Conservation (phyloP, 2,329 filamentous ascomycete genomes). For the Phialemonium atrogriseum region DNA sequence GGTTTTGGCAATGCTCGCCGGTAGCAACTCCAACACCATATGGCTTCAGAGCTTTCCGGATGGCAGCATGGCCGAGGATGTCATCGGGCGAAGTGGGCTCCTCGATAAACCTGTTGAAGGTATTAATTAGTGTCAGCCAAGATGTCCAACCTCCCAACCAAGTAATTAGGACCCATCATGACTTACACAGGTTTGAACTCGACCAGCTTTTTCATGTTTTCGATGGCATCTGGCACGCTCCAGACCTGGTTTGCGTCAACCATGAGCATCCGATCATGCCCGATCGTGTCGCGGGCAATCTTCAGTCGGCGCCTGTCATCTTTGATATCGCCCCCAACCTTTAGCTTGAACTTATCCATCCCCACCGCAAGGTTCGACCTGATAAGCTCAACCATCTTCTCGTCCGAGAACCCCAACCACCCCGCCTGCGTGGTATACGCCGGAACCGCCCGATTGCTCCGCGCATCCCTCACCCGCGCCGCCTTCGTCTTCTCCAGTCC, state of each 20-base stretch:
- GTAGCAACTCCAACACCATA: conserved; percentile 78
- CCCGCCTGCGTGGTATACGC: conserved; percentile 87
- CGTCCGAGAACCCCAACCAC: conserved; percentile 84
- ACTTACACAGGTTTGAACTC: conserved; percentile 85
- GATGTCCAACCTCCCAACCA: no score
- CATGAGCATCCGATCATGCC: conserved; percentile 81
- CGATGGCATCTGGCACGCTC: conserved; percentile 83
- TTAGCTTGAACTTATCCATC: conserved; percentile 84
- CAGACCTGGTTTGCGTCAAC: conserved; percentile 89
- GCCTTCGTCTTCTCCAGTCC: conserved; percentile 60
- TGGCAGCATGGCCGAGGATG: conserved; percentile 77
- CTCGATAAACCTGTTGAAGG: conserved; percentile 91
- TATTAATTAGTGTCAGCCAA: no score
- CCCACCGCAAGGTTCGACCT: conserved; percentile 67
- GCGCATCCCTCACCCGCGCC: conserved; percentile 63
- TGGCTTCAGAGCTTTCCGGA: conserved; percentile 69
- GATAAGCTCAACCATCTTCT: conserved; percentile 72
- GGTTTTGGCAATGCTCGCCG: conserved; percentile 92
- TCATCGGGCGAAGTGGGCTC: conserved; percentile 89
- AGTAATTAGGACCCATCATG: no score
- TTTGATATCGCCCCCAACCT: conserved; percentile 70
- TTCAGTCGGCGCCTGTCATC: conserved; percentile 61
- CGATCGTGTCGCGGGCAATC: conserved; percentile 72
- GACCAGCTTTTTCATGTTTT: conserved; percentile 72
- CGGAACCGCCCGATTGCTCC: conserved; percentile 67